Percentiles rank a stretch among this genome's conserved stretches.
These are phyloP conservation scores for Clavispora phyllophila DNA, from an alignment of 805 yeast genomes.

Conservation along the genomic window DNA sequence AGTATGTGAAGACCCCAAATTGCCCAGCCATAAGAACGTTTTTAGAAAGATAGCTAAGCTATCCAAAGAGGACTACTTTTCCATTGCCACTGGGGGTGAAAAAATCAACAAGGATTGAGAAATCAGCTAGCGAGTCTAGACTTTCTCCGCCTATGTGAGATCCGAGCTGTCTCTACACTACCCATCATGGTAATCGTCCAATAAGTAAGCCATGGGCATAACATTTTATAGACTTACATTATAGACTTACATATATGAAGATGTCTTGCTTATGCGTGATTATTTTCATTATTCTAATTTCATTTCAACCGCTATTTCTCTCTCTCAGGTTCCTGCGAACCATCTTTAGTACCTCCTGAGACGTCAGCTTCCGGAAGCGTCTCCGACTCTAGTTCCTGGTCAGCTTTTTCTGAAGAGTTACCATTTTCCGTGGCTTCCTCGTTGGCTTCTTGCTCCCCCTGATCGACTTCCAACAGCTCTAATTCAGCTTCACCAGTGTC, in stretches of 20 bases:
- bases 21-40: conserved; percentile 14
- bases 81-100: conserved; percentile 2
- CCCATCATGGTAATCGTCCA: too few species aligned
- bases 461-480: neutral
- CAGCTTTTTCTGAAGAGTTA: neutral
- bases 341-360: neutral
- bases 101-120: neutral
- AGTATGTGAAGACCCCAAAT: conserved; percentile 14
- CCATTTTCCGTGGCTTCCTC: neutral
- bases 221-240: too few species aligned
- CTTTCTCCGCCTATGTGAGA: too few species aligned
- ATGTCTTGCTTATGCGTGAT: too few species aligned
- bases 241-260: too few species aligned
- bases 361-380: neutral
- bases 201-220: too few species aligned
- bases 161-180: too few species aligned
- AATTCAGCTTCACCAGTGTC: neutral
- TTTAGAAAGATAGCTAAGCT: conserved; percentile 9
- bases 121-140: neutral
- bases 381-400: neutral
- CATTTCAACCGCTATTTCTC: neutral
- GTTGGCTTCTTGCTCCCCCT: neutral
- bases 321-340: neutral
- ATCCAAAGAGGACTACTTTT: conserved; percentile 7
- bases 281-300: neutral